A percentile compares a stretch with the other conserved stretches of the same genome.
These are phyloP conservation scores for Pichia sp. DNA, from an alignment of 1,139 yeast species.

Conservation along the genomic window DNA sequence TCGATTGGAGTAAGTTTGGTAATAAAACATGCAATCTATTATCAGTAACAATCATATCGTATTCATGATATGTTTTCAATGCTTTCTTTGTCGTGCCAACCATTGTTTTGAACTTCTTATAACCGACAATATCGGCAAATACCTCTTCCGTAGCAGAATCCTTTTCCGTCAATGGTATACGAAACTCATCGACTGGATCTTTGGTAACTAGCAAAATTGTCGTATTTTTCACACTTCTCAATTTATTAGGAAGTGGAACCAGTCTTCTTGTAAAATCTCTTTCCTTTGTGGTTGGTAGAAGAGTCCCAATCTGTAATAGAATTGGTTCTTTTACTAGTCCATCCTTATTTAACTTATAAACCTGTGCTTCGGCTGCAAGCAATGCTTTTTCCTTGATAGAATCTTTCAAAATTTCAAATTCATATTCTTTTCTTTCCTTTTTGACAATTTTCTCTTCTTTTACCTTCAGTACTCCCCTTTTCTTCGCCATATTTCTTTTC, in stretches of 20 bases:
- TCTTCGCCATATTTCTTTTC: neutral
- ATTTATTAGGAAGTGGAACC: conserved; percentile 48
- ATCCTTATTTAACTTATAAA: conserved; percentile 12
- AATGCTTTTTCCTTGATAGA: conserved; percentile 5
- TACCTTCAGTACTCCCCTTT: conserved; percentile 6
- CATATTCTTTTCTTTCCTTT: conserved; percentile 6
- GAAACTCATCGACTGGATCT: conserved; percentile 54
- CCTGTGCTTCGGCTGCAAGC: conserved; percentile 14
- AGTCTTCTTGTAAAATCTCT: conserved; percentile 60
- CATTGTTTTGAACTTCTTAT: conserved; percentile 45
- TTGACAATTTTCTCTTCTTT: neutral
- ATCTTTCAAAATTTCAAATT: conserved; percentile 2
- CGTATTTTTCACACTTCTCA: conserved; percentile 38
- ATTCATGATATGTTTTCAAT: conserved; percentile 44
- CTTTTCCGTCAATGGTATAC: conserved; percentile 36
- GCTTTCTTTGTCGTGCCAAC: conserved; percentile 37
- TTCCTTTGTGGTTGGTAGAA: conserved; percentile 36
- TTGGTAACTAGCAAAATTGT: conserved; percentile 56
- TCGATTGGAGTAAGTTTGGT: conserved; percentile 47
- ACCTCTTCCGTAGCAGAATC: conserved; percentile 49
- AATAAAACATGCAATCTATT: conserved; percentile 52
- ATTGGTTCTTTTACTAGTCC: conserved; percentile 27
- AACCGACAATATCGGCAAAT: conserved; percentile 49
- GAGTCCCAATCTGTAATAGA: conserved; percentile 47
- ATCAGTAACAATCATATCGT: conserved; percentile 60